Conservation (phyloP, 75 land plant genomes). For the Picea glauca region DNA sequence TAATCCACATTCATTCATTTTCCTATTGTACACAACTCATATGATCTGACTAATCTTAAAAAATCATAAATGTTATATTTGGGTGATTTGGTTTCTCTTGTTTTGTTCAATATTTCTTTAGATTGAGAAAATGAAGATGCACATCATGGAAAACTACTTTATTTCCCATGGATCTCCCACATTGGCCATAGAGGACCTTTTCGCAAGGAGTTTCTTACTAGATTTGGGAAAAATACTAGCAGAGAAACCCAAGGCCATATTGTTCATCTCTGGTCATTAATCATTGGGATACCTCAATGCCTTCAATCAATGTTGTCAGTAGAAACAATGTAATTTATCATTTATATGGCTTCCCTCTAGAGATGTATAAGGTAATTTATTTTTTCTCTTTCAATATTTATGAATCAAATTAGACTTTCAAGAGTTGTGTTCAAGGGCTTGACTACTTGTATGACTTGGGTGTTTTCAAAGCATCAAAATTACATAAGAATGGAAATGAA, state of each 20-base stretch:
- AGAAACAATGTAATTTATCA: slow-evolving; percentile 59
- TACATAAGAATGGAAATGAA: too few relatives aligned
- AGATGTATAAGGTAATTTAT: slow-evolving; percentile 62
- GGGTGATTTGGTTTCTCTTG: not conserved
- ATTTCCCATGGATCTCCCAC: slow-evolving; percentile 86
- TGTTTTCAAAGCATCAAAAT: too few relatives aligned
- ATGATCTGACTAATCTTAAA: too few relatives aligned
- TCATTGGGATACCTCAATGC: slow-evolving; percentile 82
- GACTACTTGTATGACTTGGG: too few relatives aligned
- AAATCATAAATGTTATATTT: not conserved
- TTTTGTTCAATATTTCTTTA: too few relatives aligned
- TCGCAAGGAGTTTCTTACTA: slow-evolving; percentile 58
- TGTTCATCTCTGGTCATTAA: slow-evolving; percentile 78
- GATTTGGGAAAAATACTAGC: slow-evolving; percentile 22
- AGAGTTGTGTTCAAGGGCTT: too few relatives aligned
- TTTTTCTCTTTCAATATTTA: too few relatives aligned
- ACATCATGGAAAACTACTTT: slow-evolving; percentile 34
- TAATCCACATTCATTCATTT: too few relatives aligned
- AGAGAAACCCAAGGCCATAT: slow-evolving; percentile 62
- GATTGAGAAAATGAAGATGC: too few relatives aligned
- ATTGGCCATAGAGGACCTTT: slow-evolving; percentile 50
- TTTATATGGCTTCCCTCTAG: slow-evolving; percentile 68
- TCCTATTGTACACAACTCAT: too few relatives aligned
- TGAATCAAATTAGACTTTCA: too few relatives aligned
- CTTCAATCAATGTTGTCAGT: slow-evolving; percentile 43